A percentile compares a stretch with the other conserved stretches of the same genome.
Evolutionary conservation across 2,329 filamentous ascomycete genomes (phyloP).

Genomic region (Nannizziopsis barbatae): DNA sequence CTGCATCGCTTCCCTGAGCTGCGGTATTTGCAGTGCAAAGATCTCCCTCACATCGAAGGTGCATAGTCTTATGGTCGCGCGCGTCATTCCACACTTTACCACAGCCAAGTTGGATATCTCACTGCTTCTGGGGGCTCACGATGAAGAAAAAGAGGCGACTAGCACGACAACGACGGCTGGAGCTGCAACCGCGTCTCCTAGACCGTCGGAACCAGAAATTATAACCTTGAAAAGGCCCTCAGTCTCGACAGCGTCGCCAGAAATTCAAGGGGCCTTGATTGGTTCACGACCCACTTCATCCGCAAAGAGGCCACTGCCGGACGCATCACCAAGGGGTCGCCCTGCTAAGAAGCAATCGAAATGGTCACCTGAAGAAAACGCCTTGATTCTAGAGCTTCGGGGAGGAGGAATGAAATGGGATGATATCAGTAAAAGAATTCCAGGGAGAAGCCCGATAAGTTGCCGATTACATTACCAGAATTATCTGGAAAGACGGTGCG

Average conservation of each 20-base stretch:
- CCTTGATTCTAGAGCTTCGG: constrained; percentile 83
- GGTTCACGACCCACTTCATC: constrained; percentile 4
- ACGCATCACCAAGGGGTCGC: constrained; percentile 1
- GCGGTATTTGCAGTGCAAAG: background rate
- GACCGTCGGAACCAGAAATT: constrained; percentile 3
- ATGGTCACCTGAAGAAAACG: constrained; percentile 88
- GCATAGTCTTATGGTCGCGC: constrained; percentile 12
- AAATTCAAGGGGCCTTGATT: constrained; percentile 1
- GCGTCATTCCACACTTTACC: constrained; percentile 13
- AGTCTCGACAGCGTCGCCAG: constrained; percentile 7
- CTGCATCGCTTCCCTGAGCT: background rate
- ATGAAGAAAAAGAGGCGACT: constrained; percentile 17
- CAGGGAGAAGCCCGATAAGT: constrained; percentile 84
- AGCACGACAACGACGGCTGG: constrained; percentile 9
- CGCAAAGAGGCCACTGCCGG: constrained; percentile 4
- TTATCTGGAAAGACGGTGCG: constrained; percentile 81
- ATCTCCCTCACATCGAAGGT: background rate
- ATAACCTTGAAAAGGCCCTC: background rate
- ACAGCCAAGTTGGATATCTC: constrained; percentile 19
- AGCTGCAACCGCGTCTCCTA: constrained; percentile 5
- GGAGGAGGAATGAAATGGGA: constrained; percentile 97
- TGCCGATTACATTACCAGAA: constrained; percentile 95
- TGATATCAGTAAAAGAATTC: constrained; percentile 84
- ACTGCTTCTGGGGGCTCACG: constrained; percentile 15
- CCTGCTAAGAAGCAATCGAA: constrained; percentile 92